These are phyloP conservation scores for Hypomyces rosellus DNA, from an alignment of 2,329 filamentous ascomycete species.

Conservation along the genomic window DNA sequence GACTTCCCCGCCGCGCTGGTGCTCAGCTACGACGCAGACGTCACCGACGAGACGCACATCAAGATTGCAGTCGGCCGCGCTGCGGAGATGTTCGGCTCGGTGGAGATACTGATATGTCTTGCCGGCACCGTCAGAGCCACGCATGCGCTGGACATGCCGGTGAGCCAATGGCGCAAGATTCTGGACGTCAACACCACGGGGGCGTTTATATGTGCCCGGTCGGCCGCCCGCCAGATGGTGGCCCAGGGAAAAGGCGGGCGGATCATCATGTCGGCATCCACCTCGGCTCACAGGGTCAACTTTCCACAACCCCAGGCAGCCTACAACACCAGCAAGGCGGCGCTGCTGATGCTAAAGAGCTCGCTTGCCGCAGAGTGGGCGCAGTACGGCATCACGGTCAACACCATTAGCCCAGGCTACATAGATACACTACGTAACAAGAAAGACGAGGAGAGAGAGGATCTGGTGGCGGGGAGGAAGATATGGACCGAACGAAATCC, in stretches of 20 bases:
- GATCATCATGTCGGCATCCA: conserved; percentile 61
- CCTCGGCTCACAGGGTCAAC: conserved; percentile 63
- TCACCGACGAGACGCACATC: conserved; percentile 16
- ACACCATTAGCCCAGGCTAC: conserved; percentile 66
- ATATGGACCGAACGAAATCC: conserved; percentile 57
- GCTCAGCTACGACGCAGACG: conserved; percentile 11
- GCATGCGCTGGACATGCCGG: conserved; percentile 45
- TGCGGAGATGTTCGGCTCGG: conserved; percentile 11
- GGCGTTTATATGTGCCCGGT: conserved; percentile 63
- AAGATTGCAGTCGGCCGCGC: conserved; percentile 10
- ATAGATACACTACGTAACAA: conserved; percentile 73
- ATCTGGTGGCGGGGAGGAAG: conserved; percentile 44
- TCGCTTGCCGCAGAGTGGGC: conserved; percentile 70
- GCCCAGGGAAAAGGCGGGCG: conserved; percentile 45
- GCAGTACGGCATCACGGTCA: conserved; percentile 61
- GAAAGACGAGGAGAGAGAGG: conserved; percentile 54
- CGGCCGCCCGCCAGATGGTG: conserved; percentile 50
- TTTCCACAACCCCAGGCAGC: conserved; percentile 65
- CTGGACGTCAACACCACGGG: conserved; percentile 69
- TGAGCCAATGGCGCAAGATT: conserved; percentile 50
- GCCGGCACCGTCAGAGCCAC: conserved; percentile 61
- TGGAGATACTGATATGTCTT: conserved; percentile 21
- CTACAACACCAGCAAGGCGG: conserved; percentile 69
- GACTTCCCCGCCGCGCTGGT: conserved; percentile 18
- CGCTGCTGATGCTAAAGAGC: conserved; percentile 55